Conservation (phyloP, 2,329 filamentous ascomycete genomes). For the Monosporascus sp. region DNA sequence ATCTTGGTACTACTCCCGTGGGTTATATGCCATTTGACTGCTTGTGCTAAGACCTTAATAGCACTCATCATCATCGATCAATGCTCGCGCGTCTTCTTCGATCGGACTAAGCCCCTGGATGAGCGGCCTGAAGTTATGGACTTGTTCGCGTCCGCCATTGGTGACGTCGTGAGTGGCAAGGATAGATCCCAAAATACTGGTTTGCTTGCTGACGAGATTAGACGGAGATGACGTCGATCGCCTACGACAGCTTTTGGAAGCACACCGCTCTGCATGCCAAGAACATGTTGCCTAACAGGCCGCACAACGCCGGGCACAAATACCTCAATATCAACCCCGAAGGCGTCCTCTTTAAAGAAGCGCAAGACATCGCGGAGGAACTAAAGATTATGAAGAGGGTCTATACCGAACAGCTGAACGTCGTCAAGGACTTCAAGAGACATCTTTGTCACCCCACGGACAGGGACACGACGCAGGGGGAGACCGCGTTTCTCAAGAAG, state of each 20-base stretch:
- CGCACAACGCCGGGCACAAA: not conserved
- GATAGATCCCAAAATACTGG: not conserved
- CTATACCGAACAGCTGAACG: conserved; percentile 17
- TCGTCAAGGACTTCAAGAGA: conserved; percentile 9
- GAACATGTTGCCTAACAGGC: conserved; percentile 4
- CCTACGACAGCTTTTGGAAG: conserved; percentile 1
- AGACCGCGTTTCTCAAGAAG: not conserved
- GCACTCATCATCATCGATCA: conserved; percentile 31
- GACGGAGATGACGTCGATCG: conserved; percentile 1
- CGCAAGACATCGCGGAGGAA: conserved; percentile 28
- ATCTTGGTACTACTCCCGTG: conserved; percentile 9
- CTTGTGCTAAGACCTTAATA: not conserved
- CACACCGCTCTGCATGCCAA: not conserved
- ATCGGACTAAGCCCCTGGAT: conserved; percentile 24
- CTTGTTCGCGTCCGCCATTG: conserved; percentile 25
- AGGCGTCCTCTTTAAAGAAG: conserved; percentile 24
- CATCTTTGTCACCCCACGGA: not conserved
- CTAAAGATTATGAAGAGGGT: conserved; percentile 27
- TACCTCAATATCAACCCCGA: conserved; percentile 23
- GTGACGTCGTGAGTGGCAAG: conserved; percentile 15
- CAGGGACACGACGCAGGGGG: not conserved
- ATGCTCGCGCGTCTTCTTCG: conserved; percentile 32
- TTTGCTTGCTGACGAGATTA: conserved; percentile 9
- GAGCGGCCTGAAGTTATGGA: conserved; percentile 27
- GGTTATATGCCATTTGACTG: not conserved